phyloP scores from a whole-genome alignment of 768 basidiomycete species.

The Guyanaporus albipodus region DNA sequence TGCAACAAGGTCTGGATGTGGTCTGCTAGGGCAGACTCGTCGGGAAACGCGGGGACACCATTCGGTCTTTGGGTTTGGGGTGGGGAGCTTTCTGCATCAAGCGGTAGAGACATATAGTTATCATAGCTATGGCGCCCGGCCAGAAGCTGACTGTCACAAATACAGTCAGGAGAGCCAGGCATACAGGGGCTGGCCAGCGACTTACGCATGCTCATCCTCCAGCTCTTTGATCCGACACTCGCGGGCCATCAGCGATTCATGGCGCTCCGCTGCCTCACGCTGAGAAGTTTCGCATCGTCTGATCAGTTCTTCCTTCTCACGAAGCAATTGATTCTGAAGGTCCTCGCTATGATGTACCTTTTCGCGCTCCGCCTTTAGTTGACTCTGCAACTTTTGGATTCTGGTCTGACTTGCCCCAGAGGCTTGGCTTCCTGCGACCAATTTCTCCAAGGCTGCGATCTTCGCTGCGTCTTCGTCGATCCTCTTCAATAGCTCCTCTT shows the following conservation, averaged over 20 bases:
- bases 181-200: neutral
- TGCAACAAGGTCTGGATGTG: constrained; percentile 54
- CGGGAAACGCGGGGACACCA: constrained; percentile 3
- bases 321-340: constrained; percentile 42
- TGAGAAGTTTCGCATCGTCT: constrained; percentile 40
- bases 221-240: constrained; percentile 25
- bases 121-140: constrained; percentile 12
- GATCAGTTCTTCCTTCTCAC: constrained; percentile 50
- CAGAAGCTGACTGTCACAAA: constrained; percentile 17
- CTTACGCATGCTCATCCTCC: constrained; percentile 27
- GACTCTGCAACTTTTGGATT: constrained; percentile 39
- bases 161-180: neutral
- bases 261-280: constrained; percentile 29
- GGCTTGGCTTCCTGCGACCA: constrained; percentile 41
- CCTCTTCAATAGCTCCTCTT: constrained; percentile 57
- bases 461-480: constrained; percentile 73
- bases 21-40: constrained; percentile 29
- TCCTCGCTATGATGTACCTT: constrained; percentile 40
- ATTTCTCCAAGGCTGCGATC: constrained; percentile 52
- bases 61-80: neutral
- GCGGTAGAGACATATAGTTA: neutral
- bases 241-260: constrained; percentile 15
- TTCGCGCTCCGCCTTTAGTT: constrained; percentile 41
- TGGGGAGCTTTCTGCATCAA: neutral
- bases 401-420: constrained; percentile 28